These are phyloP conservation scores for Dactylellina drechsleri DNA, from an alignment of 2,329 filamentous ascomycete genomes.

Conservation along the genomic window DNA sequence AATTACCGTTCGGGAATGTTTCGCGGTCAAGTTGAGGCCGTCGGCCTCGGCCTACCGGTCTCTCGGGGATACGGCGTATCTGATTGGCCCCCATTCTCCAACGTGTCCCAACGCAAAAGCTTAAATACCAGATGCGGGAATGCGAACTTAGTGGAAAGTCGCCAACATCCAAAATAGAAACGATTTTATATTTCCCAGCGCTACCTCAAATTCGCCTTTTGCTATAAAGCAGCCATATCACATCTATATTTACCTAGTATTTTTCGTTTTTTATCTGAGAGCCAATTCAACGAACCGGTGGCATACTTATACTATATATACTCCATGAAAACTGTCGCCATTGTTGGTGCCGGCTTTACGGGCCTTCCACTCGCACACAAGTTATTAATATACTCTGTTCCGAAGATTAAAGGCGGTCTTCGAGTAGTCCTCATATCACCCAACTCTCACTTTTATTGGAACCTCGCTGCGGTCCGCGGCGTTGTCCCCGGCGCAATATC, in stretches of 20 bases:
- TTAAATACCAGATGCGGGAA: too few species aligned
- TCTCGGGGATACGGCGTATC: neutral
- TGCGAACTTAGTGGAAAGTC: too few species aligned
- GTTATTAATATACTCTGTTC: slow-evolving; percentile 67
- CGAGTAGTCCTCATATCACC: slow-evolving; percentile 69
- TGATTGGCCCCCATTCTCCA: too few species aligned
- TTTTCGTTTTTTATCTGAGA: too few species aligned
- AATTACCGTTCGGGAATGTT: too few species aligned
- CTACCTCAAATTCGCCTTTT: too few species aligned
- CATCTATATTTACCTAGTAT: too few species aligned
- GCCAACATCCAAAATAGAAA: too few species aligned
- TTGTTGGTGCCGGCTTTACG: slow-evolving; percentile 68
- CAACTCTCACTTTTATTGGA: slow-evolving; percentile 71
- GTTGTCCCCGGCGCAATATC: slow-evolving; percentile 66
- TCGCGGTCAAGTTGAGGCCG: neutral
- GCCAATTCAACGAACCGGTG: too few species aligned
- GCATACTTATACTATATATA: neutral
- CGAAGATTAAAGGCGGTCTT: slow-evolving; percentile 62
- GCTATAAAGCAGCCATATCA: too few species aligned
- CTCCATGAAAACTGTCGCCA: slow-evolving; percentile 68
- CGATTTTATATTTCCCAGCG: too few species aligned
- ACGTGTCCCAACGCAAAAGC: too few species aligned
- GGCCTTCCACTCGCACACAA: slow-evolving; percentile 68
- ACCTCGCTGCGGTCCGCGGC: slow-evolving; percentile 68
- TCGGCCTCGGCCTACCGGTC: slow-evolving; percentile 11